Conservation (phyloP, 148 eudicot species). For the Nepenthes mirabilis region DNA sequence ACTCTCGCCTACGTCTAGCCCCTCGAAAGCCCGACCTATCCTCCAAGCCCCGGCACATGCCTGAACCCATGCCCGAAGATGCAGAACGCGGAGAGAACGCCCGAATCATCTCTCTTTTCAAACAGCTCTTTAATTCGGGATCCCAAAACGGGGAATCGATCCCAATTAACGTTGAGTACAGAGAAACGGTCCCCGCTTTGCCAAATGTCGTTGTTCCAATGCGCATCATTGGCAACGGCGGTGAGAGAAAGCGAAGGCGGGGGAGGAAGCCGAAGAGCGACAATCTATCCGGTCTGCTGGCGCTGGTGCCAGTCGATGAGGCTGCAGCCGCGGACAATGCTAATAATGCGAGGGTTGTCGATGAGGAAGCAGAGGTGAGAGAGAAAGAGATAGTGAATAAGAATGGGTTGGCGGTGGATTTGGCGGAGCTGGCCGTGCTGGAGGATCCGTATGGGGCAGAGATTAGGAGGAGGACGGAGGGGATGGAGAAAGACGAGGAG, state of each 20-base stretch:
- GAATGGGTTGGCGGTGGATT: conserved; percentile 49
- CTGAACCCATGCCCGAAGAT: conserved; percentile 12
- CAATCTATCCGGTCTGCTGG: not conserved
- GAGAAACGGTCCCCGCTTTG: conserved; percentile 7
- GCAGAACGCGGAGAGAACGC: conserved; percentile 45
- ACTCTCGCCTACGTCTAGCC: conserved; percentile 78
- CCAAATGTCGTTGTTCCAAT: not conserved
- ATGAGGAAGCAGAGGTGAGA: conserved; percentile 23
- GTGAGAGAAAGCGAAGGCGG: conserved; percentile 32
- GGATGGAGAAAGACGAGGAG: conserved; percentile 43
- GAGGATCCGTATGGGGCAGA: conserved; percentile 57
- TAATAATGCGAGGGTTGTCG: conserved; percentile 14
- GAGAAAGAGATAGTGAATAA: conserved; percentile 51
- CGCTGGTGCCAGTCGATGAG: not conserved
- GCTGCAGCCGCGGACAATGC: conserved; percentile 2
- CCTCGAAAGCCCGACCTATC: conserved; percentile 26
- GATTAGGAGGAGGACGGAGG: conserved; percentile 40
- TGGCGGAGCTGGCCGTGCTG: conserved; percentile 30
- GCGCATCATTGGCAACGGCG: not conserved
- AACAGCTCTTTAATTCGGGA: conserved; percentile 24
- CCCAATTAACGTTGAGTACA: conserved; percentile 25
- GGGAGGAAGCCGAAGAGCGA: conserved; percentile 33
- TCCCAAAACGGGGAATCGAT: conserved; percentile 15
- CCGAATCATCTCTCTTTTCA: conserved; percentile 38
- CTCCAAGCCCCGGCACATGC: conserved; percentile 19